phyloP scores from a whole-genome alignment of 2,329 filamentous ascomycete species.

The Fusarium mangiferae region DNA sequence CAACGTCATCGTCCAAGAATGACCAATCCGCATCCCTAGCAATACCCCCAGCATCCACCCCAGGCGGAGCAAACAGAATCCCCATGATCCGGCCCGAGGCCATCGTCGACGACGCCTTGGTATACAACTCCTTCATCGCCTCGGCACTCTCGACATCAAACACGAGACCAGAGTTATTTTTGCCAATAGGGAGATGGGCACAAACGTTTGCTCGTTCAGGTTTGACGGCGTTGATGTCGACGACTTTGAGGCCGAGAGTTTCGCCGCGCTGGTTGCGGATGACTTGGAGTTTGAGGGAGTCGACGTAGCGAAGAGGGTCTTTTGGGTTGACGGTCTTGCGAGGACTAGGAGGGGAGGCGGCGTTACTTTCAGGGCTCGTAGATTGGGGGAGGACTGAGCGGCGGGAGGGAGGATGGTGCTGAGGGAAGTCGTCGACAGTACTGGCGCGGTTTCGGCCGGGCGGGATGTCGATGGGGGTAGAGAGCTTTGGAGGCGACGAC shows the following conservation, averaged over 20 bases:
- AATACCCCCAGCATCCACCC: neutral
- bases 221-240: neutral
- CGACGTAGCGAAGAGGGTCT: slow-evolving; percentile 2
- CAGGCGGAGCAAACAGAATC: slow-evolving; percentile 14
- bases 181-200: neutral
- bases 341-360: fast-evolving
- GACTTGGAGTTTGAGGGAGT: slow-evolving; percentile 14
- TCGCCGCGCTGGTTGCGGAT: neutral
- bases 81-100: slow-evolving; percentile 8
- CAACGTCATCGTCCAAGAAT: neutral
- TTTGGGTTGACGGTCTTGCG: no score
- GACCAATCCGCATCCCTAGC: slow-evolving; percentile 13
- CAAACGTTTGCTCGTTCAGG: neutral
- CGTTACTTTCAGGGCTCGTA: neutral
- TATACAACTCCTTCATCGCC: neutral
- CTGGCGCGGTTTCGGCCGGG: neutral
- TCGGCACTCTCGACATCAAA: neutral
- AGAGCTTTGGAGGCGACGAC: neutral
- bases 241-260: neutral
- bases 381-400: neutral
- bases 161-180: neutral
- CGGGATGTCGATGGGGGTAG: neutral
- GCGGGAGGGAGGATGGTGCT: neutral
- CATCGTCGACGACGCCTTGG: neutral
- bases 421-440: neutral